Percentiles rank a stretch among this genome's conserved stretches.
phyloP scores from a whole-genome alignment of 805 yeast genomes.

The Saccharomycopsis selenospora region DNA sequence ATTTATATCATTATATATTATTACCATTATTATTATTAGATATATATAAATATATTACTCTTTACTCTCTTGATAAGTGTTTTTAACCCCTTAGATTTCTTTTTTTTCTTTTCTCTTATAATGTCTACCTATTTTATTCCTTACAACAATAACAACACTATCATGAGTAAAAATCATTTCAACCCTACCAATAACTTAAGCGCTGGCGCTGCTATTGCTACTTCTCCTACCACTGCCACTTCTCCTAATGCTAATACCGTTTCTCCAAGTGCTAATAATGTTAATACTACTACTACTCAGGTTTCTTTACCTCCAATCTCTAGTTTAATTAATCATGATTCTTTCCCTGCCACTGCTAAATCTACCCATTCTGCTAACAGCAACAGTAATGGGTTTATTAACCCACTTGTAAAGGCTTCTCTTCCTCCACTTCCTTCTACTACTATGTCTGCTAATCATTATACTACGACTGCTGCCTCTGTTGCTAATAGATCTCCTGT shows the following conservation, averaged over 20 bases:
- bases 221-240: background rate
- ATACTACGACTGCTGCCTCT: background rate
- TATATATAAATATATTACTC: too few relatives aligned
- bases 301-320: constrained; percentile 18
- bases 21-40: too few relatives aligned
- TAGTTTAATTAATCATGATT: constrained; percentile 9
- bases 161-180: background rate
- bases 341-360: background rate
- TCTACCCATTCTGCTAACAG: background rate
- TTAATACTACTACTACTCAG: background rate
- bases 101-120: too few relatives aligned
- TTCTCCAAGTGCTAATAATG: background rate
- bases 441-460: background rate
- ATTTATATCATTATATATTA: too few relatives aligned
- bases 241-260: background rate
- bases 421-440: background rate
- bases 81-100: too few relatives aligned
- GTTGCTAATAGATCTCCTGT: background rate
- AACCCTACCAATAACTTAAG: too few relatives aligned
- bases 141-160: background rate
- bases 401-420: background rate
- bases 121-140: background rate
- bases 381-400: background rate
- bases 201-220: background rate
- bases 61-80: too few relatives aligned